Evolutionary conservation across 208 protist genomes (phyloP).

Genomic region (Sergeia podlipaevii): DNA sequence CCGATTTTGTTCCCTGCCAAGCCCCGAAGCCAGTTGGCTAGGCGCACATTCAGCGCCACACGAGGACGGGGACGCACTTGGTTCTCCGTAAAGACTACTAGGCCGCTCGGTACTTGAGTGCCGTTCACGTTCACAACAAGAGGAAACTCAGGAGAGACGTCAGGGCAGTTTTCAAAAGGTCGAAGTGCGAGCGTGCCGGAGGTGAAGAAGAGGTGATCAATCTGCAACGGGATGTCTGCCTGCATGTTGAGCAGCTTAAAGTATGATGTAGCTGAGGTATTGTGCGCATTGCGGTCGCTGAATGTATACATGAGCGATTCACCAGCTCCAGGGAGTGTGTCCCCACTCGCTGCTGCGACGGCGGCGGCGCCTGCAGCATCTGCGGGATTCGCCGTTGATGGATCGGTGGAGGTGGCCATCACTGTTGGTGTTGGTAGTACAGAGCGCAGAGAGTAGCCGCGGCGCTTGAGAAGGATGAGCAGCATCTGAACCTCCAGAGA

Average conservation of each 20-base stretch:
- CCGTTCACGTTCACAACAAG: slow-evolving; percentile 20
- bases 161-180: slow-evolving; percentile 73
- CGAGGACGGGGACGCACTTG: slow-evolving; percentile 33
- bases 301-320: slow-evolving; percentile 74
- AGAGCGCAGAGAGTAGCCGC: slow-evolving; percentile 65
- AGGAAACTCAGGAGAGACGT: slow-evolving; percentile 36
- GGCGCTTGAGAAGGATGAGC: slow-evolving; percentile 61
- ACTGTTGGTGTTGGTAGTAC: slow-evolving; percentile 46
- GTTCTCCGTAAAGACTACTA: slow-evolving; percentile 74
- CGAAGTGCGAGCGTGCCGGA: slow-evolving; percentile 33
- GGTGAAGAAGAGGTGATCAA: slow-evolving; percentile 86
- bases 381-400: not conserved
- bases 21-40: not conserved
- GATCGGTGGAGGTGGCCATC: not conserved
- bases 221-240: slow-evolving; percentile 72
- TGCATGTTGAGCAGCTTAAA: slow-evolving; percentile 72
- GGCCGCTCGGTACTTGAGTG: slow-evolving; percentile 32
- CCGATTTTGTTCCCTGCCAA: not conserved
- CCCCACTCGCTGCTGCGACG: slow-evolving; percentile 13
- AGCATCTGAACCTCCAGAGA: slow-evolving; percentile 82
- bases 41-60: slow-evolving; percentile 6
- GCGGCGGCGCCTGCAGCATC: slow-evolving; percentile 14
- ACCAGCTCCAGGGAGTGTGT: too few relatives aligned
- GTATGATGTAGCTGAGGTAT: slow-evolving; percentile 65
- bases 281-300: slow-evolving; percentile 74